These are phyloP conservation scores for Botrytis fragariae DNA, from an alignment of 2,329 filamentous ascomycete genomes.

Conservation along the genomic window DNA sequence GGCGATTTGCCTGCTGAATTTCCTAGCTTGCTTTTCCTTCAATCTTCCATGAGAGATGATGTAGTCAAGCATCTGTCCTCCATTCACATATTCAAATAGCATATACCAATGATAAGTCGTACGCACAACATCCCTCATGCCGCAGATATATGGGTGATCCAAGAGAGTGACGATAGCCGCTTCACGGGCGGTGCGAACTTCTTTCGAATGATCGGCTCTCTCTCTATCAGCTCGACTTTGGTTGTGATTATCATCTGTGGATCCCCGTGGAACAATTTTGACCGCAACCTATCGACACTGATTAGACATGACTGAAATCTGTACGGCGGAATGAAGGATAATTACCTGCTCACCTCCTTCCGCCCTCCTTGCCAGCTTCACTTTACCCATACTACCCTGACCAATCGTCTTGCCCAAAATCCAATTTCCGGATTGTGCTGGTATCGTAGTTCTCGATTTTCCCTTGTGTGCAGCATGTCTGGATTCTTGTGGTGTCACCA, in stretches of 20 bases:
- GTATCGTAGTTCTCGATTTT: slow-evolving; percentile 75
- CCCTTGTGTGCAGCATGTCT: slow-evolving; percentile 49
- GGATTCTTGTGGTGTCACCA: slow-evolving; percentile 49
- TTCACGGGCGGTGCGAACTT: slow-evolving; percentile 90
- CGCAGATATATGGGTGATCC: slow-evolving; percentile 93
- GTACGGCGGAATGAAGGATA: neutral
- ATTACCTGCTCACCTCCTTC: slow-evolving; percentile 85
- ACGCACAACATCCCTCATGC: slow-evolving; percentile 89
- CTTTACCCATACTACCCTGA: slow-evolving; percentile 97
- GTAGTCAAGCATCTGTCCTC: slow-evolving; percentile 98
- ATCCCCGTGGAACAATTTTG: slow-evolving; percentile 92
- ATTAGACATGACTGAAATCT: slow-evolving; percentile 21
- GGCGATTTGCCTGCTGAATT: slow-evolving; percentile 95
- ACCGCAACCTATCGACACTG: slow-evolving; percentile 72
- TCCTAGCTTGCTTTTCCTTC: slow-evolving; percentile 97
- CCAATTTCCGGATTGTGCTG: slow-evolving; percentile 89
- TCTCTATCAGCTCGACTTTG: slow-evolving; percentile 71
- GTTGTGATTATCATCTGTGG: slow-evolving; percentile 72
- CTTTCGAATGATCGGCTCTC: slow-evolving; percentile 91
- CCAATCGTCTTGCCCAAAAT: slow-evolving; percentile 95
- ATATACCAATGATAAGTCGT: slow-evolving; percentile 99
- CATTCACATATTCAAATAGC: slow-evolving; percentile 98
- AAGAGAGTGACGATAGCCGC: slow-evolving; percentile 94
- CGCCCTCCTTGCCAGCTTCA: slow-evolving; percentile 88
- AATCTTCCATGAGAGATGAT: slow-evolving; percentile 97